phyloP scores from a whole-genome alignment of 345 rosid species.

The Hibiscus mutabilis region DNA sequence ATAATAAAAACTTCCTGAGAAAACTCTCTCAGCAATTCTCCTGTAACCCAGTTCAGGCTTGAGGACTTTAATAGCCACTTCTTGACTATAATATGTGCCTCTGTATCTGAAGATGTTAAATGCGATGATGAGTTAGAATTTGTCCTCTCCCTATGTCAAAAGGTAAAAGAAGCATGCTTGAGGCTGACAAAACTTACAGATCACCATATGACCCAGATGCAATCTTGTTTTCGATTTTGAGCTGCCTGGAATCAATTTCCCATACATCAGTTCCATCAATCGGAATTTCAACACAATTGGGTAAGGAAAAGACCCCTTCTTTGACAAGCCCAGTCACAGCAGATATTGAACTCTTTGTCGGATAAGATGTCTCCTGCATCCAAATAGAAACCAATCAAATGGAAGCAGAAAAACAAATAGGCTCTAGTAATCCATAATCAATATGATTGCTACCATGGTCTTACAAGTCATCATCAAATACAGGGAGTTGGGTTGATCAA shows the following conservation, averaged over 20 bases:
- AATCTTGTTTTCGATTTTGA: slow-evolving; percentile 64
- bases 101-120: slow-evolving; percentile 46
- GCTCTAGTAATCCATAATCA: not conserved
- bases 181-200: slow-evolving; percentile 47
- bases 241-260: slow-evolving; percentile 82
- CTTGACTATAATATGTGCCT: slow-evolving; percentile 93
- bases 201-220: slow-evolving; percentile 90
- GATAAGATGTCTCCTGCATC: slow-evolving; percentile 46
- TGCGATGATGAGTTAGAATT: slow-evolving; percentile 9
- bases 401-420: slow-evolving; percentile 15
- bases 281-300: slow-evolving; percentile 71
- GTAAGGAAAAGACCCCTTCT: slow-evolving; percentile 35
- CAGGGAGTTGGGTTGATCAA: not conserved
- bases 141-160: not conserved
- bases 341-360: slow-evolving; percentile 38
- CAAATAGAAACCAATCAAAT: slow-evolving; percentile 17
- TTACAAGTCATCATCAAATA: not conserved
- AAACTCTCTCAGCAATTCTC: slow-evolving; percentile 77
- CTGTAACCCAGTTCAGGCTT: slow-evolving; percentile 75
- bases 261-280: slow-evolving; percentile 92
- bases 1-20: slow-evolving; percentile 94
- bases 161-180: slow-evolving; percentile 4
- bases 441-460: not conserved
- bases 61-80: slow-evolving; percentile 86
- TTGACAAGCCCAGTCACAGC: slow-evolving; percentile 34